Base-by-base conservation (phyloP, 805 yeast genomes). In the Starmerella powellii region DNA sequence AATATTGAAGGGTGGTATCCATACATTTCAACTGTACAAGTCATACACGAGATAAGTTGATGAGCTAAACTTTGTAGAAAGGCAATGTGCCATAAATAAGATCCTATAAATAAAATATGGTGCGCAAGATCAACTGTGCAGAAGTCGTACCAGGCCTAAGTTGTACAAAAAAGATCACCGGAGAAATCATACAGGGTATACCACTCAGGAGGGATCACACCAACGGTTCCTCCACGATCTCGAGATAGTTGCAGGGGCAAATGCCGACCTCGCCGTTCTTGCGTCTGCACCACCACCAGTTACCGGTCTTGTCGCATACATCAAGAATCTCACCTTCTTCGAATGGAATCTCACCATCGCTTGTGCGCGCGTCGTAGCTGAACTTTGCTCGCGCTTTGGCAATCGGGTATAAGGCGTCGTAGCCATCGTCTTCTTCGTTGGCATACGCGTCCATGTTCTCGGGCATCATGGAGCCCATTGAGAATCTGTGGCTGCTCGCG, bases 261-360 rank as follows among this genome's bases (percentile, higher is more conserved):
- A 88, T 88, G 52, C 97, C 98, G 34, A 85, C 81, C 60, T 86
- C 91, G 27, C 98, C 98, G 52, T 76, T 80, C 8, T 80, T 70
- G 56, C 87, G 74, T 60, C 81, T 76, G 31, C 95, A 96, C 64
- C 86, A 95, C 97, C 97, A 88, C 98, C 98, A 88, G 64, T 93
- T 78, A 35, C 96, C 96, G 51, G 82, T 82, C 44, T 85, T 84
- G 57, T 88, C 96, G 52, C 84, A 84, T 27, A 88, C 94, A 55
- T 79, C 85, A 60, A 88, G 71, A n/a, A 85, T 66, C 61, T 88
- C 97, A 42, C 91, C 95, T 61, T 87, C 85, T 49, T 71, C 76
- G 56, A 88, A 91, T 4, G 94, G 80, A 19, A 88, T 73, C 64
- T 88, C 98, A 56, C 80, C 85, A 61, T 88, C 98, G 44, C 80